These are phyloP conservation scores for Aspergillus pseudoterreus DNA, from an alignment of 2,329 filamentous ascomycete genomes.

Conservation along the genomic window DNA sequence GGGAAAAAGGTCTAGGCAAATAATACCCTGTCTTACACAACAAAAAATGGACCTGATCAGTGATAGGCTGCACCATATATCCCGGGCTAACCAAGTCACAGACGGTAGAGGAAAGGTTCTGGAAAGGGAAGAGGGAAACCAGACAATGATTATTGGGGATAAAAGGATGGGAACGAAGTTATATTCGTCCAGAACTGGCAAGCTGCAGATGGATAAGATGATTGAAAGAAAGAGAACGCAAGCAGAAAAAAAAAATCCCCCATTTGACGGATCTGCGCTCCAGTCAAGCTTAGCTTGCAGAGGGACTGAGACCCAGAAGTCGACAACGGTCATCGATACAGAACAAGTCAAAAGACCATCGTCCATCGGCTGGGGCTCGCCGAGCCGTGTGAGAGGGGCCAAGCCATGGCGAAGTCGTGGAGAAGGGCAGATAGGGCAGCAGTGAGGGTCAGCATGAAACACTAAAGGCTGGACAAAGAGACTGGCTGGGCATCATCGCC, in stretches of 20 bases:
- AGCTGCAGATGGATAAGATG: constrained; percentile 16
- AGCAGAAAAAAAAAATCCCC: constrained; percentile 11
- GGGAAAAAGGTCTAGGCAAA: constrained; percentile 7
- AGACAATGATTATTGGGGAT: constrained; percentile 4
- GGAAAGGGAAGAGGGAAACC: constrained; percentile 11
- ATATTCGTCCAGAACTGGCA: constrained; percentile 15
- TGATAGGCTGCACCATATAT: constrained; percentile 14
- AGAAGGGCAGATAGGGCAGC: constrained; percentile 11
- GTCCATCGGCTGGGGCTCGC: constrained; percentile 13
- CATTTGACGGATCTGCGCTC: constrained; percentile 23
- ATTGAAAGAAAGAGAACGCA: background rate
- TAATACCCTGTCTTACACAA: constrained; percentile 9
- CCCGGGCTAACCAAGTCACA: constrained; percentile 5
- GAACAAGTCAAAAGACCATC: constrained; percentile 3
- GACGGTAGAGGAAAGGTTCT: constrained; percentile 15
- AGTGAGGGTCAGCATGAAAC: constrained; percentile 14
- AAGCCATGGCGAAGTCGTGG: constrained; percentile 17
- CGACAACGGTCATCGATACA: constrained; percentile 11
- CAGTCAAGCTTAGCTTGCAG: constrained; percentile 24
- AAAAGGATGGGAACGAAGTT: constrained; percentile 8
- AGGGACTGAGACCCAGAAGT: constrained; percentile 8
- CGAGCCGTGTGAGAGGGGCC: constrained; percentile 17
- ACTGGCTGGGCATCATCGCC: constrained; percentile 10
- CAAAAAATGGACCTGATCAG: constrained; percentile 9
- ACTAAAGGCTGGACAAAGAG: constrained; percentile 14